Percentiles rank a stretch among this genome's conserved stretches.
phyloP scores from a whole-genome alignment of 306 rosid species.

The Trifolium repens region DNA sequence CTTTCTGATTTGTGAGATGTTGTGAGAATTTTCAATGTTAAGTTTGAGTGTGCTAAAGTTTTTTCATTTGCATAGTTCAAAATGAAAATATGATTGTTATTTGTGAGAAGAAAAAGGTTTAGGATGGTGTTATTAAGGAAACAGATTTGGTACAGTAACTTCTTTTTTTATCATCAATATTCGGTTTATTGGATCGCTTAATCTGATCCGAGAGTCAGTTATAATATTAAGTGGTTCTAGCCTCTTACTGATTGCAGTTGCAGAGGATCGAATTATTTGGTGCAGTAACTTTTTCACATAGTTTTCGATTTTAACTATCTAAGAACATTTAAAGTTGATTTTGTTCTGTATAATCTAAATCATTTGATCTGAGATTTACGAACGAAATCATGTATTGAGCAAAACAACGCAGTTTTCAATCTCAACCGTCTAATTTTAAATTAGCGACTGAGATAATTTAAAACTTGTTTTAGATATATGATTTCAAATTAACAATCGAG shows the following conservation, averaged over 20 bases:
- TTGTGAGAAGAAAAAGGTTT: conserved; percentile 34
- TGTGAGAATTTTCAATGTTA: conserved; percentile 49
- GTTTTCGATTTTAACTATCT: neutral
- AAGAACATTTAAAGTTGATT: neutral
- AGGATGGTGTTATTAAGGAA: conserved; percentile 34
- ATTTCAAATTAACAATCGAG: neutral
- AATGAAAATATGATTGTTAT: conserved; percentile 9
- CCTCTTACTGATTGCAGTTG: too few species aligned
- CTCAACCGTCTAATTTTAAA: neutral
- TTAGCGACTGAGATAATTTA: neutral
- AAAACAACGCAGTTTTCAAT: neutral
- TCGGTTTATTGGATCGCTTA: too few species aligned
- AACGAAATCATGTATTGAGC: neutral
- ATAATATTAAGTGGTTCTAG: too few species aligned
- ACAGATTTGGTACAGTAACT: neutral
- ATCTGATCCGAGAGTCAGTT: too few species aligned
- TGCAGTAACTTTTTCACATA: neutral
- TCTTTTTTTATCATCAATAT: too few species aligned
- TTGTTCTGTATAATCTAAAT: neutral
- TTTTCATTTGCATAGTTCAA: conserved; percentile 38
- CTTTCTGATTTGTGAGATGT: conserved; percentile 52
- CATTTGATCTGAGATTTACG: neutral
- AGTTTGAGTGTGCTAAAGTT: conserved; percentile 47
- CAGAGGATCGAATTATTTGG: neutral
- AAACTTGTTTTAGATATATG: neutral